Conservation (phyloP, 257 asterid genomes). For the Solanum lycopersicoides region DNA sequence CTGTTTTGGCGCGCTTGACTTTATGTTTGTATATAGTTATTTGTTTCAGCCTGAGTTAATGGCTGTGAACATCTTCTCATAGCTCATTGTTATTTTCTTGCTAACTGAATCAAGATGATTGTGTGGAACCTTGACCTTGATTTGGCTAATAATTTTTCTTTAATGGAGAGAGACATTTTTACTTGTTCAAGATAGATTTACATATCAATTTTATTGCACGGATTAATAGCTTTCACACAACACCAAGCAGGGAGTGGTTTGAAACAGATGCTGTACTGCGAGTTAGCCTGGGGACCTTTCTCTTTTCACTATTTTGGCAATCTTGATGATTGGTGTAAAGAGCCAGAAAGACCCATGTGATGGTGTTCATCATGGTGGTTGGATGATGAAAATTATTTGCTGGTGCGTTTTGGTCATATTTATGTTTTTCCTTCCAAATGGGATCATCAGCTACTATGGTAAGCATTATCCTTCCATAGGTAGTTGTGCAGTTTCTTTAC, state of each 20-base stretch:
- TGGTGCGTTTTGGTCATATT: conserved; percentile 76
- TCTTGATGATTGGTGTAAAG: conserved; percentile 75
- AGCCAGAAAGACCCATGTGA: conserved; percentile 90
- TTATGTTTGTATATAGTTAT: not conserved
- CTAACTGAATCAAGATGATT: not conserved
- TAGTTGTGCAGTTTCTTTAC: not conserved
- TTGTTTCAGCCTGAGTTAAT: not conserved
- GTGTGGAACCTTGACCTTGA: not conserved
- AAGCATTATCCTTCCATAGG: not conserved
- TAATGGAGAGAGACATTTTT: not conserved
- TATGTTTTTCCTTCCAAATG: conserved; percentile 88
- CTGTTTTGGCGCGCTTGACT: not conserved
- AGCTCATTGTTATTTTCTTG: not conserved
- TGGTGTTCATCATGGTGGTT: conserved; percentile 76
- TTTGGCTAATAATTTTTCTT: not conserved
- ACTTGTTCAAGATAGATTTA: not conserved
- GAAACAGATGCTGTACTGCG: conserved; percentile 90
- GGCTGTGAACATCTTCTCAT: not conserved
- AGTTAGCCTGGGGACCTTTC: conserved; percentile 88
- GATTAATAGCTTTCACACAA: conserved; percentile 81
- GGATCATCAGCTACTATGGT: conserved; percentile 76
- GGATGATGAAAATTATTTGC: conserved; percentile 82
- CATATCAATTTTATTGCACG: conserved; percentile 21
- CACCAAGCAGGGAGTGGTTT: conserved; percentile 92
- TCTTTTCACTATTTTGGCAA: conserved; percentile 74